Conservation (phyloP, 768 basidiomycete species). For the Termitomyces titanicus region DNA sequence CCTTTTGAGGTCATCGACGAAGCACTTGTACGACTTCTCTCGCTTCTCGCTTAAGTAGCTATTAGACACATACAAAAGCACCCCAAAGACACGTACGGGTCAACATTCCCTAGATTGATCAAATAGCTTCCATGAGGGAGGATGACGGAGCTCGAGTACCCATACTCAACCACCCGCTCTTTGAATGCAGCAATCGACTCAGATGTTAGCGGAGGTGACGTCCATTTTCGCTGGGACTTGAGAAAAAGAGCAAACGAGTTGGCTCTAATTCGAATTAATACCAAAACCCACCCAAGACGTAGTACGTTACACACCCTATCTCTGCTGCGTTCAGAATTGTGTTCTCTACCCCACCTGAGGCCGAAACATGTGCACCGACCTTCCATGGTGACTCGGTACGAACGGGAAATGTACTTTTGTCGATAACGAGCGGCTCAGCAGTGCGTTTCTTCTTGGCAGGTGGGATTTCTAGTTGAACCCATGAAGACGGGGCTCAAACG, state of each 20-base stretch:
- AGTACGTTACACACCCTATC: slow-evolving; percentile 49
- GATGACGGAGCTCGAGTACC: slow-evolving; percentile 59
- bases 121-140: slow-evolving; percentile 86
- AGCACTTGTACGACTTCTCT: slow-evolving; percentile 72
- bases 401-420: slow-evolving; percentile 22
- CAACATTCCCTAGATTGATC: slow-evolving; percentile 81
- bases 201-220: slow-evolving; percentile 51
- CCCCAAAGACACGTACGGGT: slow-evolving; percentile 44
- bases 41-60: slow-evolving; percentile 52
- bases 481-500: background rate
- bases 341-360: slow-evolving; percentile 78
- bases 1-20: slow-evolving; percentile 76
- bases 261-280: slow-evolving; percentile 45
- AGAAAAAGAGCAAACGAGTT: slow-evolving; percentile 81
- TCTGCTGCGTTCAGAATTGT: slow-evolving; percentile 64
- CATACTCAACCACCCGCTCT: slow-evolving; percentile 52
- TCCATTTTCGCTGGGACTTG: slow-evolving; percentile 85
- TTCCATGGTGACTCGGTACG: slow-evolving; percentile 49
- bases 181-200: slow-evolving; percentile 57
- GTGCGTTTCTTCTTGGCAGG: slow-evolving; percentile 10
- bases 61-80: background rate
- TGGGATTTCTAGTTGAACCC: background rate
- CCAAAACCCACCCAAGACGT: background rate
- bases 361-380: slow-evolving; percentile 82
- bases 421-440: slow-evolving; percentile 7